These are phyloP conservation scores for Penicillium hordei DNA, from an alignment of 2,329 filamentous ascomycete species.

Conservation along the genomic window DNA sequence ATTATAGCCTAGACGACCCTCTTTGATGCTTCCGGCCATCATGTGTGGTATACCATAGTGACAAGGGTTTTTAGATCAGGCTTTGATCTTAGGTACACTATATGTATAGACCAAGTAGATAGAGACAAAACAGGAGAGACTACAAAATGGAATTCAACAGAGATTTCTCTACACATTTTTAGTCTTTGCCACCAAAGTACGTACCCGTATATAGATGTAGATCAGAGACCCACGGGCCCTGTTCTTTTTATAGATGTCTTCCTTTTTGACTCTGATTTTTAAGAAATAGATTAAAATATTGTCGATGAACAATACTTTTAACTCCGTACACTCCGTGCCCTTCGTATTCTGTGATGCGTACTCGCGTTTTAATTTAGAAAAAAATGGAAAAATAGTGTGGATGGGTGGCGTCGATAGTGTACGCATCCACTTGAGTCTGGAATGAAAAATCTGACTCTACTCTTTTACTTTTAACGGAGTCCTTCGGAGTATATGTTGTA, in stretches of 20 bases:
- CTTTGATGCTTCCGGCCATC: background rate
- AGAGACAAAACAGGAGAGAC: background rate
- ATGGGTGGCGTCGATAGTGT: constrained; percentile 10
- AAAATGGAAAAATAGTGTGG: background rate
- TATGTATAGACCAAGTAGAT: background rate
- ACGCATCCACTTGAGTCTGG: constrained; percentile 4
- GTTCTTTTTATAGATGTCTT: constrained; percentile 5
- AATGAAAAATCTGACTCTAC: constrained; percentile 1
- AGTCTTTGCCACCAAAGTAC: background rate
- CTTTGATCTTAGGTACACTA: background rate
- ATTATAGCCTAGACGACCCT: background rate
- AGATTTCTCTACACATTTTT: background rate
- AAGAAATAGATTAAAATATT: background rate
- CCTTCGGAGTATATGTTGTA: background rate
- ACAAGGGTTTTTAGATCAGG: background rate
- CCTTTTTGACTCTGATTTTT: background rate
- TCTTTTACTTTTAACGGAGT: background rate
- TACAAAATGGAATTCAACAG: too few species aligned
- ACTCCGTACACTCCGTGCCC: too few species aligned
- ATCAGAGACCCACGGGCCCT: constrained; percentile 4
- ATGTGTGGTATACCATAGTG: background rate
- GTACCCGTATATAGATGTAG: background rate
- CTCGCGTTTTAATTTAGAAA: background rate
- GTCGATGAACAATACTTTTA: too few species aligned
- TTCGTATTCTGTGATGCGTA: background rate